These are phyloP conservation scores for Diaporthe citri DNA, from an alignment of 2,329 filamentous ascomycete species.

Conservation along the genomic window DNA sequence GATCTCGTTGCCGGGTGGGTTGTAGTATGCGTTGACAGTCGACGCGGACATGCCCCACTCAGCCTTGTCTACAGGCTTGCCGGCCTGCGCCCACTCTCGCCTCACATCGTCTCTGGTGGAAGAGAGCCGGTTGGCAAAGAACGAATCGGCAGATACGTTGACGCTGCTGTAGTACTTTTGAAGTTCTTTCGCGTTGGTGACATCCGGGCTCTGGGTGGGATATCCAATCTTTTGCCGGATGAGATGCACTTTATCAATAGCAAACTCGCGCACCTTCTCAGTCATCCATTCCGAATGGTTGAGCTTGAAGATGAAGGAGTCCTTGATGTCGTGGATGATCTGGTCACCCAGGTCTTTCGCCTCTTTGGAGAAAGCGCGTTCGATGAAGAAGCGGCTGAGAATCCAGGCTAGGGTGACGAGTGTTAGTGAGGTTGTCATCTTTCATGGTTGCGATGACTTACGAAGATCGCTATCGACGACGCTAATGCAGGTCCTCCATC, in stretches of 20 bases:
- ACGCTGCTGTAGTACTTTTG: constrained; percentile 68
- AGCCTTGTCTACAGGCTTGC: constrained; percentile 70
- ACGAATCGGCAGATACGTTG: constrained; percentile 61
- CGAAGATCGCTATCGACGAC: constrained; percentile 67
- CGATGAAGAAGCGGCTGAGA: constrained; percentile 77
- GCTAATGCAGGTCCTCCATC: constrained; percentile 75
- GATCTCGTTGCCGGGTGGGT: constrained; percentile 74
- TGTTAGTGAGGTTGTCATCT: not conserved
- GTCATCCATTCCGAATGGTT: constrained; percentile 74
- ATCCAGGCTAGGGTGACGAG: constrained; percentile 70
- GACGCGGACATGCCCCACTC: constrained; percentile 72
- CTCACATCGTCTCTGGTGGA: constrained; percentile 61
- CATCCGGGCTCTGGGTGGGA: constrained; percentile 70
- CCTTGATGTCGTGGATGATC: constrained; percentile 79
- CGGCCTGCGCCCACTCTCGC: constrained; percentile 68
- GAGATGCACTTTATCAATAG: constrained; percentile 74
- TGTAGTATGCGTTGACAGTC: constrained; percentile 77
- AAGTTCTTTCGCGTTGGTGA: constrained; percentile 68
- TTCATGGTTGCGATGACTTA: not conserved
- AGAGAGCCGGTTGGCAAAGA: constrained; percentile 70
- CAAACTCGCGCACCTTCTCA: constrained; percentile 67
- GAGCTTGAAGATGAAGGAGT: constrained; percentile 72
- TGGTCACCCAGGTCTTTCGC: constrained; percentile 76
- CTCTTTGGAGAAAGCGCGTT: constrained; percentile 75
- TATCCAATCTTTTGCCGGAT: constrained; percentile 79